Conservation (phyloP, 2,329 filamentous ascomycete species). For the Monosporascus sp. region DNA sequence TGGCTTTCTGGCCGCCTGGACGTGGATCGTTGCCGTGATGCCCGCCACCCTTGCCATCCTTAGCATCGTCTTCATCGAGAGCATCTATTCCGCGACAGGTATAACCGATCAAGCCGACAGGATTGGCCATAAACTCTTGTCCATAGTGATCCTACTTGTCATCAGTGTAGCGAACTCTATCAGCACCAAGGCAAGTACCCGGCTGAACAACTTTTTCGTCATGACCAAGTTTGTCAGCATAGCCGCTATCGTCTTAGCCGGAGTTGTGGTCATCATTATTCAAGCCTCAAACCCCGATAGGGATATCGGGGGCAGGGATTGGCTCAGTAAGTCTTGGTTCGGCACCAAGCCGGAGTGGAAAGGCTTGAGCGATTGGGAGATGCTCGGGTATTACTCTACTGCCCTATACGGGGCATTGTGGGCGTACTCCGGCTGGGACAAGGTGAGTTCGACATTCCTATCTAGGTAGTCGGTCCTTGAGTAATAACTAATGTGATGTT, state of each 20-base stretch:
- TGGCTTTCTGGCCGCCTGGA: constrained; percentile 62
- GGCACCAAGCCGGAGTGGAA: constrained; percentile 43
- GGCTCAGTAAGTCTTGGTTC: constrained; percentile 53
- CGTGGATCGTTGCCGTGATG: constrained; percentile 61
- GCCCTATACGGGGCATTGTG: constrained; percentile 59
- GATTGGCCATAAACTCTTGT: constrained; percentile 46
- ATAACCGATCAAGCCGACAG: constrained; percentile 39
- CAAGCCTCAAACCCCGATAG: constrained; percentile 32
- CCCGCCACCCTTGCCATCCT: constrained; percentile 60
- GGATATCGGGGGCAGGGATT: constrained; percentile 44
- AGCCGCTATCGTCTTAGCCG: constrained; percentile 42
- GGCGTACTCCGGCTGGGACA: constrained; percentile 65
- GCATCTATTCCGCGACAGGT: constrained; percentile 48
- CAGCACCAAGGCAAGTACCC: constrained; percentile 50
- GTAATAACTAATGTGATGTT: background rate
- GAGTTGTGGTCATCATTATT: constrained; percentile 40
- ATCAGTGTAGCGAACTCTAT: constrained; percentile 50
- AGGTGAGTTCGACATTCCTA: constrained; percentile 34
- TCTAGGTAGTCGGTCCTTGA: background rate
- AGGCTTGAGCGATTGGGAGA: constrained; percentile 48
- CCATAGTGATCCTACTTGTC: constrained; percentile 41
- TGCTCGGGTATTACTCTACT: constrained; percentile 54
- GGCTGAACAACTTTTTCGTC: constrained; percentile 53
- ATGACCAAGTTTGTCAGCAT: constrained; percentile 49
- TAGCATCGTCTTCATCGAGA: constrained; percentile 59